Percentiles rank a stretch among this genome's conserved stretches.
phyloP scores from a whole-genome alignment of 148 eudicot species.

The Limonium bicolor region DNA sequence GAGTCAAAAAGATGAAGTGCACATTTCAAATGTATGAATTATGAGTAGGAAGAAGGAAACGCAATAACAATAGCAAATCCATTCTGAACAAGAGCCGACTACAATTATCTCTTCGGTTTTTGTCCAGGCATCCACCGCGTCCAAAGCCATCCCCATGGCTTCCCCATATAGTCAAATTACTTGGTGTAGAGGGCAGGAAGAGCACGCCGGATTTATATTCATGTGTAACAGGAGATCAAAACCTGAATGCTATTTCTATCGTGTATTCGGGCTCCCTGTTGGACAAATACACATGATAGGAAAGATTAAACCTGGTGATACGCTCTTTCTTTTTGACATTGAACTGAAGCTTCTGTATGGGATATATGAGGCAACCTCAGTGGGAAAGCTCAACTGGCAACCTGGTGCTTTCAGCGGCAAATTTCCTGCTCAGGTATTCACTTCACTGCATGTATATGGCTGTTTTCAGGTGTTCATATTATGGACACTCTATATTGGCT shows the following conservation, averaged over 20 bases:
- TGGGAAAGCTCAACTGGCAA: constrained; percentile 32
- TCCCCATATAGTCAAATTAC: no score
- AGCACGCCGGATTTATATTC: constrained; percentile 41
- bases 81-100: no score
- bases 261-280: constrained; percentile 67
- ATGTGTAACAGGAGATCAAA: constrained; percentile 58
- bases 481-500: neutral
- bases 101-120: no score
- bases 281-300: constrained; percentile 24
- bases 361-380: constrained; percentile 37
- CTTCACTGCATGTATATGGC: neutral
- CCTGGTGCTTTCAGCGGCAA: constrained; percentile 55
- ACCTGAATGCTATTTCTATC: constrained; percentile 41
- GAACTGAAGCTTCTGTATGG: constrained; percentile 65
- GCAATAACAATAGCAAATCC: no score
- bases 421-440: constrained; percentile 71
- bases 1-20: no score
- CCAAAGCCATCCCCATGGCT: no score
- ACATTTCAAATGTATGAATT: no score
- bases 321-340: constrained; percentile 56
- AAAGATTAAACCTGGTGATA: constrained; percentile 40
- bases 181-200: neutral
- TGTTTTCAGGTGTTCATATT: neutral
- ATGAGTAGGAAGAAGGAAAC: no score
- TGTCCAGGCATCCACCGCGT: no score